Evolutionary conservation across 2,329 filamentous ascomycete genomes (phyloP).

Genomic region (Ophiostoma piceae): DNA sequence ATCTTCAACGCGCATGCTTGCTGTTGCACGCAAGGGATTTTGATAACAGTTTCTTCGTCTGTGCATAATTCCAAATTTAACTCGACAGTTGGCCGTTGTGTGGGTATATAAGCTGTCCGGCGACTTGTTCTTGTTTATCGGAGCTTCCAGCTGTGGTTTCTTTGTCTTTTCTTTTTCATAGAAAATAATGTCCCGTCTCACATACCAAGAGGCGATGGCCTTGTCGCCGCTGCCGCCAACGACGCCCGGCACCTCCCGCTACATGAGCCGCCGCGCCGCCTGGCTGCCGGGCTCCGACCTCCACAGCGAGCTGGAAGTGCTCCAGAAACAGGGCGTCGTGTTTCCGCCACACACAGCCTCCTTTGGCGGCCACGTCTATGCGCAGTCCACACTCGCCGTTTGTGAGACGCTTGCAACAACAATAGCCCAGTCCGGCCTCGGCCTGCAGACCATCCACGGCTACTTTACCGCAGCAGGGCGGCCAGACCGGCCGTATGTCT

Average conservation of each 20-base stretch:
- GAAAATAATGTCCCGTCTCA: slow-evolving; percentile 27
- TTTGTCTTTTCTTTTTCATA: not conserved
- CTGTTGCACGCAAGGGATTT: no score
- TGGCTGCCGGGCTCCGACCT: slow-evolving; percentile 36
- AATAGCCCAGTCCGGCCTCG: not conserved
- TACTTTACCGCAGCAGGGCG: slow-evolving; percentile 48
- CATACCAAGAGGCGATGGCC: slow-evolving; percentile 37
- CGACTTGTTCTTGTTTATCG: no score
- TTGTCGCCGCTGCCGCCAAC: slow-evolving; percentile 32
- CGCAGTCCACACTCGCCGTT: slow-evolving; percentile 39
- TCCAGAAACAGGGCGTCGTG: not conserved
- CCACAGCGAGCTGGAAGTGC: not conserved
- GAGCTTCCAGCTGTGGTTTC: not conserved
- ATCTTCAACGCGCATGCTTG: no score
- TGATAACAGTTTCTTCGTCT: no score
- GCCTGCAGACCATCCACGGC: slow-evolving; percentile 44
- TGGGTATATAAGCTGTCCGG: not conserved
- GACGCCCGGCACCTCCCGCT: slow-evolving; percentile 26
- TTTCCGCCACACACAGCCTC: slow-evolving; percentile 29
- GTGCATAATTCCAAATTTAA: not conserved
- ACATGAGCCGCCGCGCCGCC: slow-evolving; percentile 35
- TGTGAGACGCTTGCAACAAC: slow-evolving; percentile 33
- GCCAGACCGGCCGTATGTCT: slow-evolving; percentile 49
- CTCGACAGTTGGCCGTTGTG: not conserved
- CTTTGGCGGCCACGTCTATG: slow-evolving; percentile 44